These are phyloP conservation scores for Hypseocharis bilobata DNA, from an alignment of 441 rosid species.

Conservation along the genomic window DNA sequence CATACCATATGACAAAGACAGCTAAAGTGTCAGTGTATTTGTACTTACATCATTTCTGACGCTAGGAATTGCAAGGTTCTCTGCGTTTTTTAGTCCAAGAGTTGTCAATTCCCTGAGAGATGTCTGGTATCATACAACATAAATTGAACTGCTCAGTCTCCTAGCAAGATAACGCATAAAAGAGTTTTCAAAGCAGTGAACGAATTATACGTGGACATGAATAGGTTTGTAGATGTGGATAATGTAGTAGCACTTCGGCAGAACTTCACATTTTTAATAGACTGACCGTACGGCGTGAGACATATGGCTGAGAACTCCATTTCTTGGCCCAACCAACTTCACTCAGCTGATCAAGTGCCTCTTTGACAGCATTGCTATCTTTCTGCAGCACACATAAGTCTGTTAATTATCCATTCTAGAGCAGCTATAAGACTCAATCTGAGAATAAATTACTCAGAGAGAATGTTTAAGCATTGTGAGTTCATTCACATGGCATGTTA, in stretches of 20 bases:
- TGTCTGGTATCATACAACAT: slow-evolving; percentile 36
- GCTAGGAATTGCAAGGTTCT: slow-evolving; percentile 83
- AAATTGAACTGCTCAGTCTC: slow-evolving; percentile 1
- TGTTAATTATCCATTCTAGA: background rate
- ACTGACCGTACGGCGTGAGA: slow-evolving; percentile 91
- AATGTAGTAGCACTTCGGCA: slow-evolving; percentile 18
- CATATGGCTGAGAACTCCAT: slow-evolving; percentile 89
- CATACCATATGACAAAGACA: background rate
- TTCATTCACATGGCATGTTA: too few species aligned
- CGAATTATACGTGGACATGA: slow-evolving; percentile 15
- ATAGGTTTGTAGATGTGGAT: slow-evolving; percentile 10
- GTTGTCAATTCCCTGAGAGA: slow-evolving; percentile 67
- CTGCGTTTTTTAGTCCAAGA: slow-evolving; percentile 76
- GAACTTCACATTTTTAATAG: slow-evolving; percentile 20
- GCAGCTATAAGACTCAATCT: background rate
- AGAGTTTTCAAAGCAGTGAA: slow-evolving; percentile 1
- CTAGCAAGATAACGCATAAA: background rate
- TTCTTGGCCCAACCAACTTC: slow-evolving; percentile 78
- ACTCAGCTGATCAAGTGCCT: slow-evolving; percentile 55
- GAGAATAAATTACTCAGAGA: background rate
- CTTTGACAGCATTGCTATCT: slow-evolving; percentile 71
- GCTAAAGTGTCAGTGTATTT: background rate
- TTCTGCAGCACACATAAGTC: slow-evolving; percentile 36
- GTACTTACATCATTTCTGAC: slow-evolving; percentile 77
- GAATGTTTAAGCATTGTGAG: background rate